Evolutionary conservation across 2,329 filamentous ascomycete genomes (phyloP).

Genomic region (Diaporthe aspalathi): DNA sequence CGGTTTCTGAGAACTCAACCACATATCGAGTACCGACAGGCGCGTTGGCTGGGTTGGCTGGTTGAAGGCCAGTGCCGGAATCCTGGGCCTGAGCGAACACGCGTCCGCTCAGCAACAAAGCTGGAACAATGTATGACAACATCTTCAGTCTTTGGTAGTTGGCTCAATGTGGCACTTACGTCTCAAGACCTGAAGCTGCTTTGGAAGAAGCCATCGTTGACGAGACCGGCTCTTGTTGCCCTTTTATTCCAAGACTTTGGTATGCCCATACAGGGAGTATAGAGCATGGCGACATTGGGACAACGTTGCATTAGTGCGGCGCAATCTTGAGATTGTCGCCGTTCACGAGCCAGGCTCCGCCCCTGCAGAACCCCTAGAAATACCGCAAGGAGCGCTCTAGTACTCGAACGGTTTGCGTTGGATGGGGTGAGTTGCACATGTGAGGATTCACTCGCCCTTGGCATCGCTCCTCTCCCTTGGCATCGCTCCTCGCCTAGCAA

Average conservation of each 20-base stretch:
- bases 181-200: neutral
- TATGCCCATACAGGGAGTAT: neutral
- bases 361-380: neutral
- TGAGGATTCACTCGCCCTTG: no score
- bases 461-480: neutral
- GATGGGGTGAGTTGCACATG: neutral
- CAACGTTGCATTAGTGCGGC: neutral
- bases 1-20: constrained; percentile 9
- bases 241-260: neutral
- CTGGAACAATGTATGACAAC: neutral
- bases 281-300: neutral
- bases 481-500: neutral
- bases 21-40: constrained; percentile 5
- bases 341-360: neutral
- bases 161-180: neutral
- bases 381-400: neutral
- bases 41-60: neutral
- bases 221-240: neutral
- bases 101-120: neutral
- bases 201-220: neutral
- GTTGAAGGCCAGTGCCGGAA: neutral
- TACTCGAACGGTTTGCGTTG: neutral
- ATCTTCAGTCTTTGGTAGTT: neutral
- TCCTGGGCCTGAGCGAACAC: neutral
- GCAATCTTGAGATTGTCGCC: neutral